phyloP scores from a whole-genome alignment of 176 grass and related monocot species.

The Puccinellia tenuiflora region DNA sequence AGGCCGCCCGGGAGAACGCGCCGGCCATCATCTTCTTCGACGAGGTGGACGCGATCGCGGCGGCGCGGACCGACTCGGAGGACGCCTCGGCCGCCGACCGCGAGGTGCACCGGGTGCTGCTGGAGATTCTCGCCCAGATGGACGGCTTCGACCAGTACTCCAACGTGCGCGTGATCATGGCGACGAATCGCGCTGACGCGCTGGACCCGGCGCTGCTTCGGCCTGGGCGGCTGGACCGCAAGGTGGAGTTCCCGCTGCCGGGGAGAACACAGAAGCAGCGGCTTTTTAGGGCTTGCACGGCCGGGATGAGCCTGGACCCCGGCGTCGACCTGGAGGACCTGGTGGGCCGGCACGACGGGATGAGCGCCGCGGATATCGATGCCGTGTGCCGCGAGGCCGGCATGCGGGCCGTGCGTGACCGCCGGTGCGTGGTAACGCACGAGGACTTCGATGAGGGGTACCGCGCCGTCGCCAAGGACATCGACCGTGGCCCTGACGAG shows the following conservation, averaged over 20 bases:
- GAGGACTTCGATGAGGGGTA: conserved; percentile 16
- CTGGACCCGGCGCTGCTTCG: conserved; percentile 39
- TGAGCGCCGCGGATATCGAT: conserved; percentile 28
- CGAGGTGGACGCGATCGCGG: conserved; percentile 40
- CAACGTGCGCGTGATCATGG: conserved; percentile 42
- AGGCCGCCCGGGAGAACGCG: conserved; percentile 19
- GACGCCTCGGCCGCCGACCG: not conserved
- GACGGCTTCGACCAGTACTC: conserved; percentile 36
- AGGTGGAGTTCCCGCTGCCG: conserved; percentile 37
- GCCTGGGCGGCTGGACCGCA: conserved; percentile 27
- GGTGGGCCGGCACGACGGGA: not conserved
- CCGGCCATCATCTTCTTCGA: conserved; percentile 40
- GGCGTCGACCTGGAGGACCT: not conserved
- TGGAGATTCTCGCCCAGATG: conserved; percentile 45
- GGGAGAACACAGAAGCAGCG: not conserved
- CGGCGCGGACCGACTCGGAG: not conserved
- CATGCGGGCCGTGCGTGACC: conserved; percentile 31
- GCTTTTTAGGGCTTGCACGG: conserved; percentile 4
- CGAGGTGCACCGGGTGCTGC: conserved; percentile 26
- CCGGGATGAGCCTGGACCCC: conserved; percentile 12
- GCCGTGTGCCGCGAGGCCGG: conserved; percentile 44
- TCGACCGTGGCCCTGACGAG: not conserved
- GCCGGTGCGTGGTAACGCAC: conserved; percentile 24
- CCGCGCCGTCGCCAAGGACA: not conserved
- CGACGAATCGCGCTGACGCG: conserved; percentile 31